Evolutionary conservation across 441 rosid species (phyloP).

Genomic region (Corymbia citriodora): DNA sequence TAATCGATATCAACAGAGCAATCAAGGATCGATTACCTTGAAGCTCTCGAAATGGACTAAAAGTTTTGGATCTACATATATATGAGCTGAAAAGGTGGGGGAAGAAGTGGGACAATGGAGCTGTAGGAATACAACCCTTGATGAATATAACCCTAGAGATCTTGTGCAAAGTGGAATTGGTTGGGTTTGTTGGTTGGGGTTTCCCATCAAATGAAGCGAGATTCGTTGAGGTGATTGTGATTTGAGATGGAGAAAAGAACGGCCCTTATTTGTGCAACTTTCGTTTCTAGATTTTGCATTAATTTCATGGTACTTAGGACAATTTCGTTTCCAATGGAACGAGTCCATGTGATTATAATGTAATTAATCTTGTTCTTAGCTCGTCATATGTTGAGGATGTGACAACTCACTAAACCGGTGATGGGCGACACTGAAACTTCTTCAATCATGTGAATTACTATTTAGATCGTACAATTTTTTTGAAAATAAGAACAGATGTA

Average conservation of each 20-base stretch:
- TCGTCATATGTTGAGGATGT: not conserved
- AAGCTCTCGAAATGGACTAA: not conserved
- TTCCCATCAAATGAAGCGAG: conserved; percentile 19
- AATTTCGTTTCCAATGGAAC: not conserved
- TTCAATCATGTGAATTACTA: not conserved
- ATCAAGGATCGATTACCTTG: not conserved
- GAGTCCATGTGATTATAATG: not conserved
- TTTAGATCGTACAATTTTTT: not conserved
- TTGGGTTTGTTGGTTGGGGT: conserved; percentile 11
- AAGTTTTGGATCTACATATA: not conserved
- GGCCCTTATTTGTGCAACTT: not conserved
- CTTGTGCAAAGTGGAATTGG: not conserved
- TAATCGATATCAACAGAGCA: not conserved
- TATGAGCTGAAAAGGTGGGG: not conserved
- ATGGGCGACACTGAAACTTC: not conserved
- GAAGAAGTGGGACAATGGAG: not conserved
- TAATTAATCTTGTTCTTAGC: not conserved
- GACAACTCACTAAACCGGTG: not conserved
- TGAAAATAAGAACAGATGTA: not conserved
- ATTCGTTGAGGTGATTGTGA: conserved; percentile 11
- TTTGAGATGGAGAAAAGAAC: not conserved
- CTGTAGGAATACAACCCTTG: not conserved
- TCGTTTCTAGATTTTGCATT: not conserved
- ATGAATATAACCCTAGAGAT: not conserved
- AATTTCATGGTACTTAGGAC: not conserved